Evolutionary conservation across 306 rosid genomes (phyloP), one percentile per base, ranked within the genome.

Genomic region (Herpetospermum pedunculosum): DNA sequence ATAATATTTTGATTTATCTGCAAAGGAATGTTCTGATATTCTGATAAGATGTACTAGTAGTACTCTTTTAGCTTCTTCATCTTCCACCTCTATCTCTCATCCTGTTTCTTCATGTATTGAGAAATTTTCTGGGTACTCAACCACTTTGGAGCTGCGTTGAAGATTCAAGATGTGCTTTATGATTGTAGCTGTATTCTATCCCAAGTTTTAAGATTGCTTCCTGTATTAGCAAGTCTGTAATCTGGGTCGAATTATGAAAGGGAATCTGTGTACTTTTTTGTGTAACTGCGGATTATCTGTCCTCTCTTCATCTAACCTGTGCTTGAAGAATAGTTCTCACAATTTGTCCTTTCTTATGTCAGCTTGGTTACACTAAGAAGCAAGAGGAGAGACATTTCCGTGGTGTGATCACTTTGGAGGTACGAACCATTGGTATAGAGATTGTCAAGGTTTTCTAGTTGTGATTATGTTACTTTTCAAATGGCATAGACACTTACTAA

Each of bases 301-400:
- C 48, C 3, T 29, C 30, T 59, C 6, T n/a, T n/a, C 71, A 63
- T 64, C 14, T 26, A 26, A 69, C 30, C 26, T 11, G 35, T 65
- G 72, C 34, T 23, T 2, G 12, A 44, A 46, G 25, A 23, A 29
- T 43, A 28, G 57, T 49, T 70, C 72, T 70, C 76, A 75, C 54
- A 49, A 77, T 38, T 40, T 68, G 46, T 76, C 71, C 58, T 14
- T 78, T 55, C 73, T 75, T 81, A 67, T 59, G 76, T 43, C 90
- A 94, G 99, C 99, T 94, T 84, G 99, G 97, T 74, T 94, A 94
- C 85, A 94, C 99, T 29, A 87, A 91, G 78, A 94, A 91, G 81
- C 95, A 91, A 84, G 99, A 94, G 76, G 97, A 94, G 82, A 84
- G 92, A 52, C 86, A 88, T 83, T 94, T 94, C 57, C 99, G 91